Base-by-base conservation (phyloP, 2,329 filamentous ascomycete species). In the Verticillium zaregamsianum region DNA sequence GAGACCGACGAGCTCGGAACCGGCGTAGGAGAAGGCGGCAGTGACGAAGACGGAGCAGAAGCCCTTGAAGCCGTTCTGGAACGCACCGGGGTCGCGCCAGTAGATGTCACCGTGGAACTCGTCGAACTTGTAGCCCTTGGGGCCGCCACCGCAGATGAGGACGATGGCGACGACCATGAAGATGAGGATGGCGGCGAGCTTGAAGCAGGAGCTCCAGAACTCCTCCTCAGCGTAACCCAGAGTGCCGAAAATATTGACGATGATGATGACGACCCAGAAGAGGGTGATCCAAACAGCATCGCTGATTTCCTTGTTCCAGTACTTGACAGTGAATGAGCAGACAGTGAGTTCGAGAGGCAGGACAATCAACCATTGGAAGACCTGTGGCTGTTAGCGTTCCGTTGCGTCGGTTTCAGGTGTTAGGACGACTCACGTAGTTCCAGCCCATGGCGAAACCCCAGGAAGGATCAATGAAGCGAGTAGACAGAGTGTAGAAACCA, bases 11-110 rank as follows among this genome's bases (percentile, higher is more conserved):
- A 89, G 76, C 71, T 90, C 88, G 1, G 88, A 89, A 12, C 88
- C 88, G 2, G 86, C 82, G 66, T 89, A 90, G 40, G 88, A 79
- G 68, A 90, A 90, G 14, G 88, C 88, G 5, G 88, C 88, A 1
- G 85, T 90, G 60, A 90, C 87, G 64, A 91, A 90, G 62, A 89
- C 85, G 64, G 80, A 82, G 71, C 87, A 90, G 66, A 91, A 83
- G 5, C 89, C 89, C 62, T 86, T 85, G 78, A 90, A 90, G 33
- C 88, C 88, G 66, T 90, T 84, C 73, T 89, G 79, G 74, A 91
- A 91, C 0, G 80, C 79, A 2, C 79, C 79, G 0, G 79, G 74
- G 2, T 76, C 68, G 64, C 78, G 68, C 79, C 80, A 78, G 55
- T 75, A 61, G 32, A 76, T 72, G n/a, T 74, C 73, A 3, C 82